Evolutionary conservation across 2,329 filamentous ascomycete genomes (phyloP), one percentile per base, ranked within the genome.

Genomic region (Nigrograna mackinnonii): DNA sequence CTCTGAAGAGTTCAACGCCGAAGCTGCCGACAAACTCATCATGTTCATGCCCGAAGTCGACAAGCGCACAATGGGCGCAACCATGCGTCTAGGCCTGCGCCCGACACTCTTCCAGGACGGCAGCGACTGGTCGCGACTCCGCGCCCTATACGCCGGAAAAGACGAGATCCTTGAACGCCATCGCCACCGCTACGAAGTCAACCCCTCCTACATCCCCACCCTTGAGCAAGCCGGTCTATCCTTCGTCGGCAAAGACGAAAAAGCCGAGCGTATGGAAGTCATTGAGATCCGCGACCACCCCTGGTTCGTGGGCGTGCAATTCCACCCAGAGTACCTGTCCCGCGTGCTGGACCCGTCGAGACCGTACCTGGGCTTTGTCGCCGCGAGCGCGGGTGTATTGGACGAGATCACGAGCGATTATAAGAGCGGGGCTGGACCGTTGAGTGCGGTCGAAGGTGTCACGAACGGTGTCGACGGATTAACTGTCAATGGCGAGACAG

Each of bases 21-120:
- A 74, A 3, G 79, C 84, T n/a, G 73, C 83, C 35, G 77, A 91
- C 61, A 83, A 81, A 19, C 81, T 89, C 20, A 83, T 99, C 54
- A 81, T 97, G 55, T 92, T 87, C 72, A 99, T 97, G 94, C 92
- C 92, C 2, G 92, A 96, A 67, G 80, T 87, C 54, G 81, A 87
- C 70, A 83, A 84, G 63, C 78, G 77, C n/a, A 85, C 86, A 49
- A 79, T 91, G 68, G 90, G 91, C 40, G 91, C 87, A 16, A 95
- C 89, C 1, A 95, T 95, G 91, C 81, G 90, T 47, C 82, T 95
- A 1, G 90, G 91, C 44, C 79, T 84, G 18, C 84, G 87, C 18
- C 78, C 85, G 12, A 89, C 86, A 0, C 71, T 84, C 50, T 95
- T 95, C 79, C 87, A 94, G 66, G 65, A 78, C 1, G 82, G 80